phyloP scores from a whole-genome alignment of 176 grass and related monocot genomes.

The Oryza nivara region DNA sequence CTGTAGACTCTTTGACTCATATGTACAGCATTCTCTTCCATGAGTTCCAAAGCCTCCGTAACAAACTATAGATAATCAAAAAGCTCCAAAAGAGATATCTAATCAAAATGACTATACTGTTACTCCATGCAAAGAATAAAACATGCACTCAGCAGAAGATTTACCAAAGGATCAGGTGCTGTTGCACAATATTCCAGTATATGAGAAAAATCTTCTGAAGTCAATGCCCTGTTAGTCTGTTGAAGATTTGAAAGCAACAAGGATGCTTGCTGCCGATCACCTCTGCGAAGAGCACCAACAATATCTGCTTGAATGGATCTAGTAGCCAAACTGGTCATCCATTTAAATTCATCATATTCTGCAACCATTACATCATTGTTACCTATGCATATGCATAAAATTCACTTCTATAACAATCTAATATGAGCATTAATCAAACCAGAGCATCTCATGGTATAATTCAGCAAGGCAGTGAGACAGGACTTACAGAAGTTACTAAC shows the following conservation, averaged over 20 bases:
- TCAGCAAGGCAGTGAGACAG: slow-evolving; percentile 11
- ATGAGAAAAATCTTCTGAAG: slow-evolving; percentile 66
- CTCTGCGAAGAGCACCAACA: slow-evolving; percentile 71
- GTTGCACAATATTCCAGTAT: slow-evolving; percentile 83
- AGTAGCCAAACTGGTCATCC: slow-evolving; percentile 30
- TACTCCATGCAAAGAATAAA: slow-evolving; percentile 35
- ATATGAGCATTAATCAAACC: background rate
- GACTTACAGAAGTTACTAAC: background rate
- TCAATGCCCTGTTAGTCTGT: slow-evolving; percentile 46
- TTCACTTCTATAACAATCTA: background rate
- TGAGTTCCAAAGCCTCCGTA: slow-evolving; percentile 71
- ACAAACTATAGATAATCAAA: slow-evolving; percentile 66
- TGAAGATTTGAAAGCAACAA: slow-evolving; percentile 60
- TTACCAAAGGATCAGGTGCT: slow-evolving; percentile 82
- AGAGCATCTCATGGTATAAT: background rate
- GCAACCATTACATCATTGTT: slow-evolving; percentile 35
- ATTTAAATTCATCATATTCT: slow-evolving; percentile 52
- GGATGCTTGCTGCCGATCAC: slow-evolving; percentile 71
- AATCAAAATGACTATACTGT: slow-evolving; percentile 42
- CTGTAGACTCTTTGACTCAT: slow-evolving; percentile 50
- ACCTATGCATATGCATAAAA: slow-evolving; percentile 17
- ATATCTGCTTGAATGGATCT: slow-evolving; percentile 59
- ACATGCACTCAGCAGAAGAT: slow-evolving; percentile 27
- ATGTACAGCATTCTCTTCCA: slow-evolving; percentile 61
- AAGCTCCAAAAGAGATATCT: slow-evolving; percentile 30